phyloP scores from a whole-genome alignment of 805 yeast genomes.

The Ogataea dorogensis region DNA sequence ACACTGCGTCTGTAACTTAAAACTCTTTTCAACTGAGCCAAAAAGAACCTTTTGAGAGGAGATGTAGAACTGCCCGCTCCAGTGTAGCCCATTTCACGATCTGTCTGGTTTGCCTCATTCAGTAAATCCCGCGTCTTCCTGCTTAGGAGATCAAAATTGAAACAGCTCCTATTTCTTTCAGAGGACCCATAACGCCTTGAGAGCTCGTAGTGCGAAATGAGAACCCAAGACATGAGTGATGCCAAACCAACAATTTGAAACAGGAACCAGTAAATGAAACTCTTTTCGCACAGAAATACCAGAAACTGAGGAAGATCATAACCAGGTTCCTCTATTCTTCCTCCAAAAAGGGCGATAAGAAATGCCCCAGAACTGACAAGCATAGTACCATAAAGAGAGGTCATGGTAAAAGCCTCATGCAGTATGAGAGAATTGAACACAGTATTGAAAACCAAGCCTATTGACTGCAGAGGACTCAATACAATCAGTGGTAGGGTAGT shows the following conservation, averaged over 20 bases:
- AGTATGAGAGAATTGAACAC: constrained; percentile 66
- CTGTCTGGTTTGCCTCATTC: too few relatives aligned
- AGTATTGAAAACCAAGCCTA: constrained; percentile 85
- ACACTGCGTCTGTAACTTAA: neutral
- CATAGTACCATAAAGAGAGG: constrained; percentile 61
- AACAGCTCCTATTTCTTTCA: neutral
- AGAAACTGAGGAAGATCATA: constrained; percentile 48
- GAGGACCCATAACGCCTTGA: neutral
- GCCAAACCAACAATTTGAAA: constrained; percentile 35
- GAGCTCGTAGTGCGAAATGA: constrained; percentile 16
- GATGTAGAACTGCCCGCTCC: too few relatives aligned
- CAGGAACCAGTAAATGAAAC: constrained; percentile 59
- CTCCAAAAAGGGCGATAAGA: constrained; percentile 76
- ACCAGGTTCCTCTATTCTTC: constrained; percentile 55
- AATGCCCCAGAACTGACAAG: constrained; percentile 73
- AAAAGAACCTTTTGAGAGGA: too few relatives aligned
- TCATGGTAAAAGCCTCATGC: constrained; percentile 61
- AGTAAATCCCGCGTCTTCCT: constrained; percentile 2
- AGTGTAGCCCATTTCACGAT: too few relatives aligned
- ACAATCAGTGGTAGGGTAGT: constrained; percentile 80
- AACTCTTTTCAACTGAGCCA: too few relatives aligned
- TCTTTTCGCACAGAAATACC: constrained; percentile 38
- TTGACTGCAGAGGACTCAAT: constrained; percentile 79
- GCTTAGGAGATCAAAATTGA: constrained; percentile 1
- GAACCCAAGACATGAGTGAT: constrained; percentile 31